phyloP scores from a whole-genome alignment of 163 green algal species.

The Scenedesmus sp. region DNA sequence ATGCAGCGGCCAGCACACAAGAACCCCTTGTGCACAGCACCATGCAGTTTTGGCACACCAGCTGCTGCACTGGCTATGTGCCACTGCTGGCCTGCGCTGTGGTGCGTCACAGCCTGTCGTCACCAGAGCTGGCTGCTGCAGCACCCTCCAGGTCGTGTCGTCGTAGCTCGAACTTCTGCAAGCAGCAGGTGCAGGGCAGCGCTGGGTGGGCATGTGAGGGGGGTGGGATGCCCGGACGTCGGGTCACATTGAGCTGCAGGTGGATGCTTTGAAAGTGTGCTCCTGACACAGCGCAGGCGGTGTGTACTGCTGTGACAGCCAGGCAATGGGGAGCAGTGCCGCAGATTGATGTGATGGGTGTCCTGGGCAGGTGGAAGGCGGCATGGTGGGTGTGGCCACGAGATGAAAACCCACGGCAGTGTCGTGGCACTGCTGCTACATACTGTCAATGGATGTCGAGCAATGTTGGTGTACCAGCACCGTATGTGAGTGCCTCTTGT shows the following conservation, averaged over 20 bases:
- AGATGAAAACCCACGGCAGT: too few species aligned
- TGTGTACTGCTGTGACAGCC: too few species aligned
- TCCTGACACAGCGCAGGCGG: too few species aligned
- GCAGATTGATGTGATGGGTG: too few species aligned
- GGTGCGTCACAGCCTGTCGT: neutral
- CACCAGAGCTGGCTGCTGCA: neutral
- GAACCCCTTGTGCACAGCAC: neutral
- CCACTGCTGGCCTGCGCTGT: neutral
- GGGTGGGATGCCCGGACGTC: neutral
- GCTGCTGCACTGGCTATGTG: neutral
- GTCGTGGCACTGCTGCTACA: too few species aligned
- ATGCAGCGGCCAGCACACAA: neutral
- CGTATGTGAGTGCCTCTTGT: too few species aligned
- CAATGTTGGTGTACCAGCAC: too few species aligned
- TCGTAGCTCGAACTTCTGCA: slow-evolving; percentile 20
- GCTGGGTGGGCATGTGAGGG: neutral
- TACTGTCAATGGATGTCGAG: too few species aligned
- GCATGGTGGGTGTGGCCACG: too few species aligned
- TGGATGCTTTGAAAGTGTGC: too few species aligned
- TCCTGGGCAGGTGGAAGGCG: too few species aligned
- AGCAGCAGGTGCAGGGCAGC: neutral
- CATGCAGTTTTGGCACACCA: neutral
- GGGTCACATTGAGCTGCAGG: neutral
- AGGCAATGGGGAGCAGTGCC: too few species aligned
- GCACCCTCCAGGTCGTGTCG: slow-evolving; percentile 38